These are phyloP conservation scores for Aspergillus tanneri DNA, from an alignment of 2,329 filamentous ascomycete species.

Conservation along the genomic window DNA sequence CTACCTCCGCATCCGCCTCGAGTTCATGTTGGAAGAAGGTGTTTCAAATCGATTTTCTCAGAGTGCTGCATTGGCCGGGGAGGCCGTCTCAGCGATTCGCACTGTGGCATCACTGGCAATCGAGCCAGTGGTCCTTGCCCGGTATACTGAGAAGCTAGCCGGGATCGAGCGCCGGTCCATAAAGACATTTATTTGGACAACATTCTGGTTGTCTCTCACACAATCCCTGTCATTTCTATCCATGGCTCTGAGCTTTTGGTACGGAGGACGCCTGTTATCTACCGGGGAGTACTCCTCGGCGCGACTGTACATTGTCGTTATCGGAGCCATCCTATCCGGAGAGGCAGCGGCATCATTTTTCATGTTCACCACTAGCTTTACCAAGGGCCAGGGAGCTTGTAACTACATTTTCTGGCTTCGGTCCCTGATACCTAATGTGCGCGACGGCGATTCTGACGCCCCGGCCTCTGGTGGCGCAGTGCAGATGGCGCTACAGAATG, in stretches of 20 bases:
- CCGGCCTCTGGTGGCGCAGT: not conserved
- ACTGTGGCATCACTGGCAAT: slow-evolving; percentile 52
- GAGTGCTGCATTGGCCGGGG: slow-evolving; percentile 49
- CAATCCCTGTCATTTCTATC: slow-evolving; percentile 59
- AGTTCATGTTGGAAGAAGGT: slow-evolving; percentile 46
- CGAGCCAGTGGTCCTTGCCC: slow-evolving; percentile 48
- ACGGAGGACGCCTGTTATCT: slow-evolving; percentile 69
- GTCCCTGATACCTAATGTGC: slow-evolving; percentile 1
- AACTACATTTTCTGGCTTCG: slow-evolving; percentile 9
- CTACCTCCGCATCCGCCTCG: slow-evolving; percentile 50
- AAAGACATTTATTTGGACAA: slow-evolving; percentile 45
- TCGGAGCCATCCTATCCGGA: slow-evolving; percentile 65
- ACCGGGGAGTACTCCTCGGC: slow-evolving; percentile 63
- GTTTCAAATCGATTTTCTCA: slow-evolving; percentile 43
- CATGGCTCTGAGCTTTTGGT: slow-evolving; percentile 76
- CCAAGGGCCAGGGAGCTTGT: slow-evolving; percentile 1
- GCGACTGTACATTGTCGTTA: slow-evolving; percentile 65
- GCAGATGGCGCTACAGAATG: slow-evolving; percentile 52
- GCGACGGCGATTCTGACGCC: not conserved
- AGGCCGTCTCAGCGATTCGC: slow-evolving; percentile 53
- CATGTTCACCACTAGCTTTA: slow-evolving; percentile 31
- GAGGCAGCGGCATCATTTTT: slow-evolving; percentile 65
- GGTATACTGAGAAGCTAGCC: slow-evolving; percentile 45
- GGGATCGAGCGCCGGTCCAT: slow-evolving; percentile 49
- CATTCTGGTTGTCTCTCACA: slow-evolving; percentile 44